Conservation (phyloP, 2,329 filamentous ascomycete genomes). For the Monosporascus sp. region DNA sequence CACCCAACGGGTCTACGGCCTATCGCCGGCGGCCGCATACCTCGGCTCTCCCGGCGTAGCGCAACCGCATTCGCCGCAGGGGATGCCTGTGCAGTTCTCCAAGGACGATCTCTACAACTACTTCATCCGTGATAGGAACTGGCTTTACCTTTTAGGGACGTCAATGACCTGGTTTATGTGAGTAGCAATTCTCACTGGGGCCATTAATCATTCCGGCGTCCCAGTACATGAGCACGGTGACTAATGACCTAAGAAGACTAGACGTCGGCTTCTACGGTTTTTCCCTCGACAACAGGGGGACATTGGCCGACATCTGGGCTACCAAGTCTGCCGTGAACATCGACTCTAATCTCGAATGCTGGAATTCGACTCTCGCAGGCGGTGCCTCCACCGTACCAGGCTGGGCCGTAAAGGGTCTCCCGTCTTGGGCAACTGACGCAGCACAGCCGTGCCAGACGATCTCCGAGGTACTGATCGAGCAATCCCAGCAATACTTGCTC, state of each 20-base stretch:
- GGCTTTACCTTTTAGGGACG: slow-evolving; percentile 35
- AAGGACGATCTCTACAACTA: slow-evolving; percentile 43
- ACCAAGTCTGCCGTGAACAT: slow-evolving; percentile 30
- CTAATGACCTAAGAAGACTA: slow-evolving; percentile 27
- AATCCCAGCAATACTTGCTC: slow-evolving; percentile 48
- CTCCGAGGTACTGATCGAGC: slow-evolving; percentile 46
- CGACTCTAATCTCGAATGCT: slow-evolving; percentile 37
- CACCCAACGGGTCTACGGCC: slow-evolving; percentile 52
- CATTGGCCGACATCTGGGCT: slow-evolving; percentile 39
- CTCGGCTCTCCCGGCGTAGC: slow-evolving; percentile 25
- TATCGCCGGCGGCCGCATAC: slow-evolving; percentile 25
- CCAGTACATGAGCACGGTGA: too few species aligned
- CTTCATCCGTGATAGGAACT: slow-evolving; percentile 44
- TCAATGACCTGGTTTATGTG: slow-evolving; percentile 11
- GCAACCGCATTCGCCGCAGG: slow-evolving; percentile 16
- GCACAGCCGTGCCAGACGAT: slow-evolving; percentile 47
- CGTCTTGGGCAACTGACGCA: slow-evolving; percentile 46
- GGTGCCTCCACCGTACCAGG: slow-evolving; percentile 39
- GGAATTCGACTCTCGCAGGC: slow-evolving; percentile 38
- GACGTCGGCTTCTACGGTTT: slow-evolving; percentile 56
- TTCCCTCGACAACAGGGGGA: slow-evolving; percentile 41
- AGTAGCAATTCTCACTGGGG: neutral
- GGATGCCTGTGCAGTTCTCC: slow-evolving; percentile 45
- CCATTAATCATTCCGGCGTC: too few species aligned
- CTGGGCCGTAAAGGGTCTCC: slow-evolving; percentile 37